phyloP scores from a whole-genome alignment of 2,329 filamentous ascomycete genomes.

The Lasiodiplodia theobromae region DNA sequence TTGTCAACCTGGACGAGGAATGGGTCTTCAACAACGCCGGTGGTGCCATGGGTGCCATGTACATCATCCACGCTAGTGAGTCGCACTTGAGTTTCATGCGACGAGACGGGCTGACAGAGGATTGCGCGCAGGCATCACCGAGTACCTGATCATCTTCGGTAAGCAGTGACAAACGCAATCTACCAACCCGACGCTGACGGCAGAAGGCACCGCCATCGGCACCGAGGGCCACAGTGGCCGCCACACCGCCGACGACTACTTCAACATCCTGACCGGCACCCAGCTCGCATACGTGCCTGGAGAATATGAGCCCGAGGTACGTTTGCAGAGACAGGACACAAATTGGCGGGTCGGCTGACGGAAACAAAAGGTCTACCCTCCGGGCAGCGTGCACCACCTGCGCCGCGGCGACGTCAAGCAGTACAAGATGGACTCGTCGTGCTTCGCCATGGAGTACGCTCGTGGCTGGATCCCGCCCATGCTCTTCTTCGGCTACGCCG shows the following conservation, averaged over 20 bases:
- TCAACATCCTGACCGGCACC: slow-evolving; percentile 83
- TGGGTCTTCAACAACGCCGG: slow-evolving; percentile 95
- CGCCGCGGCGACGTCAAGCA: slow-evolving; percentile 76
- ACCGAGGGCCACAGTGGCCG: slow-evolving; percentile 89
- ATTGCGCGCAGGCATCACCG: slow-evolving; percentile 70
- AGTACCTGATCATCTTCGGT: slow-evolving; percentile 87
- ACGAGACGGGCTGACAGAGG: neutral
- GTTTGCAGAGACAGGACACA: neutral
- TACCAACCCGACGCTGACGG: neutral
- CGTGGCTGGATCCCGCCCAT: slow-evolving; percentile 92
- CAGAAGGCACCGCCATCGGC: slow-evolving; percentile 72
- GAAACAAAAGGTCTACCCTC: slow-evolving; percentile 61
- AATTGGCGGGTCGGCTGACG: neutral
- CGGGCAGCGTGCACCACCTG: slow-evolving; percentile 76
- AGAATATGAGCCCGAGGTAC: slow-evolving; percentile 66
- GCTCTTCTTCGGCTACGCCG: slow-evolving; percentile 88
- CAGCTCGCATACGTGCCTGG: slow-evolving; percentile 78
- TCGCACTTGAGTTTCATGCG: neutral
- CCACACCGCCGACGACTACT: slow-evolving; percentile 93
- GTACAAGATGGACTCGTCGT: slow-evolving; percentile 78
- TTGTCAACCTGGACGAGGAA: slow-evolving; percentile 76
- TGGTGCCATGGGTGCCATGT: slow-evolving; percentile 91
- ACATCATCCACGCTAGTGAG: slow-evolving; percentile 84
- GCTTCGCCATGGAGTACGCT: slow-evolving; percentile 85
- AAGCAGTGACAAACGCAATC: neutral